These are phyloP conservation scores for Dactylellina leptospora DNA, from an alignment of 2,329 filamentous ascomycete genomes.

Conservation along the genomic window DNA sequence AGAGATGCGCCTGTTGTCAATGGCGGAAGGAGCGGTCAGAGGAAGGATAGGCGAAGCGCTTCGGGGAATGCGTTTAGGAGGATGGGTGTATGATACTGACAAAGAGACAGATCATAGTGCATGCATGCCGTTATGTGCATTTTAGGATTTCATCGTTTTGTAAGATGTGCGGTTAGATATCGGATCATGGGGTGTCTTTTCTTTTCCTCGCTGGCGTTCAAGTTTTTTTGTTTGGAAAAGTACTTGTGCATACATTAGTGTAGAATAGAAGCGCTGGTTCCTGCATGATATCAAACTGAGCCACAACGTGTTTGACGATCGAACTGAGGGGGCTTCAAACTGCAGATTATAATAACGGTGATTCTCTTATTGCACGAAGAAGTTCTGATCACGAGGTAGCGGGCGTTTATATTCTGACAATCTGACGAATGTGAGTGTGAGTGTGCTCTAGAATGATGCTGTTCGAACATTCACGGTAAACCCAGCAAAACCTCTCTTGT, in stretches of 20 bases:
- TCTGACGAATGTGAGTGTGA: no score
- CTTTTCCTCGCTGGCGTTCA: slow-evolving; percentile 52
- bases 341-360: no score
- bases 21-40: slow-evolving; percentile 35
- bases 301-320: neutral
- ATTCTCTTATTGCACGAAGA: no score
- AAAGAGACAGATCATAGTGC: neutral
- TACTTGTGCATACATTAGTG: slow-evolving; percentile 19
- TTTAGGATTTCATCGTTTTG: slow-evolving; percentile 8
- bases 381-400: no score
- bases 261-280: slow-evolving; percentile 31
- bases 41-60: slow-evolving; percentile 56
- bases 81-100: slow-evolving; percentile 52
- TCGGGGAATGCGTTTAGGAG: slow-evolving; percentile 57
- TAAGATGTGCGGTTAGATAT: slow-evolving; percentile 38
- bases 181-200: slow-evolving; percentile 36
- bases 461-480: no score
- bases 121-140: neutral
- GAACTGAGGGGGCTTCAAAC: neutral
- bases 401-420: no score
- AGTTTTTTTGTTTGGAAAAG: slow-evolving; percentile 42
- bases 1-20: slow-evolving; percentile 21
- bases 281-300: slow-evolving; percentile 20
- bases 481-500: no score
- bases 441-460: no score